Evolutionary conservation across 2,329 filamentous ascomycete genomes (phyloP).

Genomic region (Trichoderma breve): DNA sequence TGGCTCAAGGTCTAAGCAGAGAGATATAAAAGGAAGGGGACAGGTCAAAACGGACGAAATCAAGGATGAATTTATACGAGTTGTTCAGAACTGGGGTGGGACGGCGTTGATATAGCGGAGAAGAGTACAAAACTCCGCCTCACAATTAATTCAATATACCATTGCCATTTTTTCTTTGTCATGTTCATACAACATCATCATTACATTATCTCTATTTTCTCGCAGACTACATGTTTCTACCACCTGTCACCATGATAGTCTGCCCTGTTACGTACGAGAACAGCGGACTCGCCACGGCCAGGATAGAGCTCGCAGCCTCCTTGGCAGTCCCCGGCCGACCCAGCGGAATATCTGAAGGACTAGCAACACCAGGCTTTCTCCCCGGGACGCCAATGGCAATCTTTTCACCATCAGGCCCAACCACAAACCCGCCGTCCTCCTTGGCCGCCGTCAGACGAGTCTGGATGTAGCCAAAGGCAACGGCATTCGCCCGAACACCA

Average conservation of each 20-base stretch:
- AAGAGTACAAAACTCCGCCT: conserved; percentile 22
- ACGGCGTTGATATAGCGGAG: conserved; percentile 28
- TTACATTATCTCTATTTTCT: background rate
- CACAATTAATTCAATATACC: conserved; percentile 12
- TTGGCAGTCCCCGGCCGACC: conserved; percentile 72
- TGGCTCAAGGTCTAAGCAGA: conserved; percentile 69
- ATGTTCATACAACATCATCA: background rate
- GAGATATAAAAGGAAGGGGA: background rate
- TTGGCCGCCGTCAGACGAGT: conserved; percentile 81
- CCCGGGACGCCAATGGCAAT: conserved; percentile 70
- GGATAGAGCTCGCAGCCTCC: conserved; percentile 74
- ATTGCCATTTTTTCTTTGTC: conserved; percentile 2
- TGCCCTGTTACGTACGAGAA: conserved; percentile 85
- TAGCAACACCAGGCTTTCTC: conserved; percentile 43
- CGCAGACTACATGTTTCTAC: conserved; percentile 55
- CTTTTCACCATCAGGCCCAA: conserved; percentile 71
- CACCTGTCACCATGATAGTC: conserved; percentile 83
- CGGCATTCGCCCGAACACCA: conserved; percentile 77
- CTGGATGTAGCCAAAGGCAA: conserved; percentile 79
- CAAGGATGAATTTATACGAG: conserved; percentile 19
- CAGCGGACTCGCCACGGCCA: conserved; percentile 77
- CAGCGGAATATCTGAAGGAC: conserved; percentile 71
- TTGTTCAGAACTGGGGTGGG: conserved; percentile 16
- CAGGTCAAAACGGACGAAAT: conserved; percentile 20
- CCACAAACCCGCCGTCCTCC: conserved; percentile 77